Conservation (phyloP, 208 protist species). For the Chromosphaera perkinsii region DNA sequence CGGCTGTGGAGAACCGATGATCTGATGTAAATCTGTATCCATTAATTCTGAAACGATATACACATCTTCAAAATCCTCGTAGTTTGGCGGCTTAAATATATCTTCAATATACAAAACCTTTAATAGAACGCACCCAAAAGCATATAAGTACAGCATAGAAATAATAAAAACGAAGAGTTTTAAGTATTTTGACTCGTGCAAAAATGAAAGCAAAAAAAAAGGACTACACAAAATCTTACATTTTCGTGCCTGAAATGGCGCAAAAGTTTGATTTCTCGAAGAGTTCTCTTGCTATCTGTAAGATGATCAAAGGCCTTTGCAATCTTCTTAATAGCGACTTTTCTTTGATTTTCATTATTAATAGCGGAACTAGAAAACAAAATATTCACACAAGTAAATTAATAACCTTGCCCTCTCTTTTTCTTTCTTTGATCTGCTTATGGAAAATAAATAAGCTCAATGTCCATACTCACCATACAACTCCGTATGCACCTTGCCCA, state of each 20-base stretch:
- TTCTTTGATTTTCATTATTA: slow-evolving; percentile 34
- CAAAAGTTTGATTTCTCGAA: slow-evolving; percentile 91
- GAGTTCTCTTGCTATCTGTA: slow-evolving; percentile 86
- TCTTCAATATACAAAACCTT: slow-evolving; percentile 36
- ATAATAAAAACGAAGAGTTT: slow-evolving; percentile 6
- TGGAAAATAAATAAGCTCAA: not conserved
- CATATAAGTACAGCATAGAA: not conserved
- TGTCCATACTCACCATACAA: slow-evolving; percentile 22
- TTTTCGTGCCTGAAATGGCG: slow-evolving; percentile 84
- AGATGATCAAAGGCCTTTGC: slow-evolving; percentile 83
- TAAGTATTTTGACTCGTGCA: no score
- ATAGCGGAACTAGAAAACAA: not conserved
- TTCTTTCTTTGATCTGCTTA: not conserved
- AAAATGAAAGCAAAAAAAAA: slow-evolving; percentile 3
- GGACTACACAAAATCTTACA: slow-evolving; percentile 43
- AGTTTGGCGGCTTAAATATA: slow-evolving; percentile 58
- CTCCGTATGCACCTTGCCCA: slow-evolving; percentile 34
- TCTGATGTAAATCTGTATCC: slow-evolving; percentile 94
- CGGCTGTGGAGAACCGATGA: slow-evolving; percentile 78
- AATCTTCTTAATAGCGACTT: slow-evolving; percentile 96
- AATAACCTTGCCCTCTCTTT: no score
- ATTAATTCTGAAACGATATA: slow-evolving; percentile 74
- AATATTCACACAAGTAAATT: not conserved
- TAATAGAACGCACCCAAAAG: slow-evolving; percentile 1
- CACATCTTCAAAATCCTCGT: slow-evolving; percentile 51